Conservation (phyloP, 2,329 filamentous ascomycete species). For the Colletotrichum lentis region DNA sequence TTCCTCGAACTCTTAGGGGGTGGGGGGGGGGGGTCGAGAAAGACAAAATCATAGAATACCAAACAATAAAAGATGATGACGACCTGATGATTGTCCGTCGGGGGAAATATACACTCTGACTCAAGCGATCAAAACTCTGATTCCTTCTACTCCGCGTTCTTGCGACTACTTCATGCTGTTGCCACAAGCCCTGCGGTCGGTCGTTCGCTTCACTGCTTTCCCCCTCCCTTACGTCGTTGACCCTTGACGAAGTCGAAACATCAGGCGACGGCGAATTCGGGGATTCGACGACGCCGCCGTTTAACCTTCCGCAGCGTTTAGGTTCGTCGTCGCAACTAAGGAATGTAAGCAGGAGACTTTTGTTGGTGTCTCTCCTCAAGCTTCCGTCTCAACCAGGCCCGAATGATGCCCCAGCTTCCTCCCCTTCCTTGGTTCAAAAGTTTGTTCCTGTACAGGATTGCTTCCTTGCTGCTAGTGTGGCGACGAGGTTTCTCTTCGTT, state of each 20-base stretch:
- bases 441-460: neutral
- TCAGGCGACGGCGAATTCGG: conserved; percentile 4
- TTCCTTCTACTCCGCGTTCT: neutral
- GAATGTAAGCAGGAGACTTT: conserved; percentile 23
- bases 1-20: neutral
- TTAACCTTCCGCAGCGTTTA: conserved; percentile 15
- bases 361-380: conserved; percentile 4
- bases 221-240: neutral
- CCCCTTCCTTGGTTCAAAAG: neutral
- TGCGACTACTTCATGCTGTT: neutral
- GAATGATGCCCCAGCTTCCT: neutral
- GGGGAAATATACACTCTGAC: conserved; percentile 10
- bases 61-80: neutral
- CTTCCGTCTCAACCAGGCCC: conserved; percentile 1
- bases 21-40: too few relatives aligned
- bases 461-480: conserved; percentile 2
- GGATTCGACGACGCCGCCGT: conserved; percentile 5
- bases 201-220: conserved; percentile 11
- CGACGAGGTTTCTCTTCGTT: neutral
- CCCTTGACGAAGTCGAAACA: conserved; percentile 10
- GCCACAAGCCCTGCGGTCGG: neutral
- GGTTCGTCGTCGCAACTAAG: conserved; percentile 12
- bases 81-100: neutral
- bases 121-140: conserved; percentile 13
- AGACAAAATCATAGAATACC: neutral